phyloP scores from a whole-genome alignment of 1,139 yeast species.

The Saccharomyces hybrid region DNA sequence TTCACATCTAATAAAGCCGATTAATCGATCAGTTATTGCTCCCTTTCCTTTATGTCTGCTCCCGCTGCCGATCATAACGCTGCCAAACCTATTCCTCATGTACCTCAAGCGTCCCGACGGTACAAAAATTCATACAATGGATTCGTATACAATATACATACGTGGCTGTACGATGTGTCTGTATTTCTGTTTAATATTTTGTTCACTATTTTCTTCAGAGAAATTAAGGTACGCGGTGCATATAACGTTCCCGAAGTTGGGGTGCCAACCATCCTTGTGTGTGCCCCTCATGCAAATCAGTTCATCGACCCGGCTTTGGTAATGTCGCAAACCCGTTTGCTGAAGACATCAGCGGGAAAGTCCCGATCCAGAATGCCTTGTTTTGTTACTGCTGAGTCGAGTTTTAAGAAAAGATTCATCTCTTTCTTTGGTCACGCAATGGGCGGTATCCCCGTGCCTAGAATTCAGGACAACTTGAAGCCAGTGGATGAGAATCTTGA shows the following conservation, averaged over 20 bases:
- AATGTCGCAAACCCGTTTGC: conserved; percentile 43
- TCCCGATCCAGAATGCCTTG: conserved; percentile 39
- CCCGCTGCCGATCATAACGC: neutral
- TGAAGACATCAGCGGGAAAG: conserved; percentile 15
- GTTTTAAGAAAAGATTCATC: conserved; percentile 46
- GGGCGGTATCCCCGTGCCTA: conserved; percentile 63
- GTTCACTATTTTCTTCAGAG: conserved; percentile 48
- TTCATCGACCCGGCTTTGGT: conserved; percentile 65
- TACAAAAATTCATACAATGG: conserved; percentile 13
- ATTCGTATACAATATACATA: conserved; percentile 8
- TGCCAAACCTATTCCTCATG: conserved; percentile 5
- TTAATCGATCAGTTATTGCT: neutral
- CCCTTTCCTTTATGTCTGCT: neutral
- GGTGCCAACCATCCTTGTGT: conserved; percentile 67
- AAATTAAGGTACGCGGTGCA: conserved; percentile 61
- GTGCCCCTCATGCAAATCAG: conserved; percentile 80
- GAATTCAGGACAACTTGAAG: conserved; percentile 60
- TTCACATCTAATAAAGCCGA: neutral
- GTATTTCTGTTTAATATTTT: conserved; percentile 16
- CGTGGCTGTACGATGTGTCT: conserved; percentile 17
- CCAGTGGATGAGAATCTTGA: conserved; percentile 38
- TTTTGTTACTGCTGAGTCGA: conserved; percentile 57
- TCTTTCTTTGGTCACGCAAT: conserved; percentile 52
- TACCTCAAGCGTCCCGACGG: conserved; percentile 7
- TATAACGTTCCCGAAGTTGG: conserved; percentile 50